Evolutionary conservation across 2,329 filamentous ascomycete genomes (phyloP).

Genomic region (Cephalotrichum gorgonifer): DNA sequence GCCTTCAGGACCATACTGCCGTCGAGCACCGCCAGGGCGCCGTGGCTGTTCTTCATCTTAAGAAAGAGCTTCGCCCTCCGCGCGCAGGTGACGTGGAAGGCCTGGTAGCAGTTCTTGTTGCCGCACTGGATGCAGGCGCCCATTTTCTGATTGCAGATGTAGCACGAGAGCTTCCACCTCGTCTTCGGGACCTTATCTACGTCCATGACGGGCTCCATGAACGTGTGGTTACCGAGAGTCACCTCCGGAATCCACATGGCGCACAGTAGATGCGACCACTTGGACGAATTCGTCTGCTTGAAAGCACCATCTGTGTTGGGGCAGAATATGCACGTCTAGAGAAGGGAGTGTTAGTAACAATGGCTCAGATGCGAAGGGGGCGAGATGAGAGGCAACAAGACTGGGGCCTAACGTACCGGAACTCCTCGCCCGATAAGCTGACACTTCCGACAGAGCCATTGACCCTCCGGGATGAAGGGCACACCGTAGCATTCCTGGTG

Average conservation of each 20-base stretch:
- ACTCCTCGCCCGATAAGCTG: slow-evolving; percentile 88
- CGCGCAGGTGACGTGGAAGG: slow-evolving; percentile 95
- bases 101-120: slow-evolving; percentile 93
- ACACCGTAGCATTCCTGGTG: slow-evolving; percentile 99
- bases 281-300: slow-evolving; percentile 92
- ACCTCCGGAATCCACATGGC: slow-evolving; percentile 99
- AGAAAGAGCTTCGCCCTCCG: slow-evolving; percentile 78
- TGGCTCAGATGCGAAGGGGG: too few species aligned
- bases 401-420: slow-evolving; percentile 47
- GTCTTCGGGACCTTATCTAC: slow-evolving; percentile 95
- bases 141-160: slow-evolving; percentile 96
- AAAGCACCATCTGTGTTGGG: slow-evolving; percentile 96
- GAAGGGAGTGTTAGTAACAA: slow-evolving; percentile 3
- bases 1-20: slow-evolving; percentile 82
- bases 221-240: slow-evolving; percentile 86
- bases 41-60: slow-evolving; percentile 91
- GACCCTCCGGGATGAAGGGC: slow-evolving; percentile 95
- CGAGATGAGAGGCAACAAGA: background rate
- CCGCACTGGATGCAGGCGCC: slow-evolving; percentile 97
- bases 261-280: slow-evolving; percentile 94
- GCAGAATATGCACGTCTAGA: slow-evolving; percentile 88
- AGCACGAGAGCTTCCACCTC: slow-evolving; percentile 87
- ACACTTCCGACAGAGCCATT: slow-evolving; percentile 96
- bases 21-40: slow-evolving; percentile 63
- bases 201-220: slow-evolving; percentile 97